Conservation (phyloP, 768 basidiomycete species). For the Mycena latifolia region DNA sequence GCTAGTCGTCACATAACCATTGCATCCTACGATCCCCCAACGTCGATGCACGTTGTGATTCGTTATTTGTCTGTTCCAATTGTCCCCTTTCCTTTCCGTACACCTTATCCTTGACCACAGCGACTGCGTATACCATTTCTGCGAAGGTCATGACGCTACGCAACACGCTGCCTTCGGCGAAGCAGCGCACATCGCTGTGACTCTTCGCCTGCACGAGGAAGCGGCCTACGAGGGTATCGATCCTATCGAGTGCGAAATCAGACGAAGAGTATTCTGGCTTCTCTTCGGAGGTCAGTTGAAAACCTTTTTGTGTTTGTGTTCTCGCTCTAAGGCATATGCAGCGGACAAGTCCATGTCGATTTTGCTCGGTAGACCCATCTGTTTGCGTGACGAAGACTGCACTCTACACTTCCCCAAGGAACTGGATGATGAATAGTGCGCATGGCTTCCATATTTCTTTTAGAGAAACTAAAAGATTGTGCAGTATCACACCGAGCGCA, state of each 20-base stretch:
- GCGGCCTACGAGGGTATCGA: conserved; percentile 84
- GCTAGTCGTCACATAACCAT: conserved; percentile 86
- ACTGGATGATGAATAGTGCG: conserved; percentile 91
- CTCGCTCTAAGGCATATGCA: conserved; percentile 42
- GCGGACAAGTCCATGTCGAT: conserved; percentile 94
- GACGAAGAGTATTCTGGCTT: conserved; percentile 91
- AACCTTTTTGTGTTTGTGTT: conserved; percentile 6
- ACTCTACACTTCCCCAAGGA: conserved; percentile 91
- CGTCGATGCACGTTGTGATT: conserved; percentile 87
- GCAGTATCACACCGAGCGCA: conserved; percentile 84
- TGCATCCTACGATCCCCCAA: conserved; percentile 86
- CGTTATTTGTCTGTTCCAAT: conserved; percentile 81
- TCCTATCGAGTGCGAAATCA: conserved; percentile 89
- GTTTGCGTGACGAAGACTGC: conserved; percentile 91
- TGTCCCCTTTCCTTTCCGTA: conserved; percentile 15
- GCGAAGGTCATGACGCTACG: conserved; percentile 88
- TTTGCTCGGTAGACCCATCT: conserved; percentile 86
- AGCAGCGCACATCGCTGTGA: conserved; percentile 86
- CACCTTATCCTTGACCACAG: conserved; percentile 50
- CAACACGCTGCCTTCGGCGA: conserved; percentile 92
- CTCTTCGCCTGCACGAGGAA: conserved; percentile 89
- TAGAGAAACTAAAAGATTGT: conserved; percentile 41
- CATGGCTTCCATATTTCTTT: conserved; percentile 41
- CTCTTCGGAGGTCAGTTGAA: conserved; percentile 81
- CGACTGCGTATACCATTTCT: conserved; percentile 90